phyloP scores from a whole-genome alignment of 208 protist species.

The Naegleria gruberi region DNA sequence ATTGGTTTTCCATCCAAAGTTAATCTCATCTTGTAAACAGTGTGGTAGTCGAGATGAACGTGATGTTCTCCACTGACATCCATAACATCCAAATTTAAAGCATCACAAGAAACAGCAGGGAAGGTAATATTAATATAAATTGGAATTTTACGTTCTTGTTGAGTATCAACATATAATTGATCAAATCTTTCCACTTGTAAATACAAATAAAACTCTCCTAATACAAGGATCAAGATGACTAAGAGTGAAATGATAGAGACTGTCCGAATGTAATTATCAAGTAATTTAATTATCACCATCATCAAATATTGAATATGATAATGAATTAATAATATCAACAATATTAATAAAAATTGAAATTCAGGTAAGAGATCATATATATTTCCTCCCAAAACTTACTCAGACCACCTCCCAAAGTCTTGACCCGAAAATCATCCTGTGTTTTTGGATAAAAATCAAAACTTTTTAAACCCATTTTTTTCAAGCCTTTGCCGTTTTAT shows the following conservation, averaged over 20 bases:
- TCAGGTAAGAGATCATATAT: not conserved
- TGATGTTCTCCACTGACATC: constrained; percentile 57
- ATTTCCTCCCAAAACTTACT: constrained; percentile 38
- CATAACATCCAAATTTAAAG: constrained; percentile 54
- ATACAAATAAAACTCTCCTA: constrained; percentile 60
- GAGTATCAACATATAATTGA: constrained; percentile 60
- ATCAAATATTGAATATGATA: too few relatives aligned
- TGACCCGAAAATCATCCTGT: constrained; percentile 60
- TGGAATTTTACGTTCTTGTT: constrained; percentile 51
- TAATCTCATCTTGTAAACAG: constrained; percentile 53
- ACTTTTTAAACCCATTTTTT: constrained; percentile 29
- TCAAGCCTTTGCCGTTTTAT: not conserved
- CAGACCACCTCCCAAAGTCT: constrained; percentile 49
- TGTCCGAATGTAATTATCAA: too few relatives aligned
- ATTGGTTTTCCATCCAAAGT: constrained; percentile 30
- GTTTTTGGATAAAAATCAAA: constrained; percentile 80
- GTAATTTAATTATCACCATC: too few relatives aligned
- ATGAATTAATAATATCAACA: too few relatives aligned
- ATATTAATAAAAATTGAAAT: too few relatives aligned
- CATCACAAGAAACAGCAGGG: constrained; percentile 56
- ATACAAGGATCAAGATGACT: constrained; percentile 51
- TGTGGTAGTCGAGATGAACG: constrained; percentile 31
- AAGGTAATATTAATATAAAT: constrained; percentile 65
- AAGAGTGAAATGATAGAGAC: constrained; percentile 51
- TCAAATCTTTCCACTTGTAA: constrained; percentile 51